phyloP scores from a whole-genome alignment of 164 flowering plant species.

The Brasenia schreberi region DNA sequence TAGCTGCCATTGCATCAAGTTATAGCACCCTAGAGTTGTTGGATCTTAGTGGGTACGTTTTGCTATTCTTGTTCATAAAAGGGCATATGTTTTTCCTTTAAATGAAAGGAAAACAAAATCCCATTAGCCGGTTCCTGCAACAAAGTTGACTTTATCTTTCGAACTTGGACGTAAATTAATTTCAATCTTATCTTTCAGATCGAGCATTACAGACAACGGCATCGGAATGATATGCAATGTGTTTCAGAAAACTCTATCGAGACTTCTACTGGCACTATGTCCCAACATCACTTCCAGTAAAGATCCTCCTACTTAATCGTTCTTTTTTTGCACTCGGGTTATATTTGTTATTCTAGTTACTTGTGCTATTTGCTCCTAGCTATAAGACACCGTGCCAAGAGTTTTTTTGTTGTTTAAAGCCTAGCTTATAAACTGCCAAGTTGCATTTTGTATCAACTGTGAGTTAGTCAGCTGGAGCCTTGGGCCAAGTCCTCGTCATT shows the following conservation, averaged over 20 bases:
- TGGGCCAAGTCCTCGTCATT: neutral
- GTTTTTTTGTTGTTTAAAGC: neutral
- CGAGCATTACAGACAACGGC: conserved; percentile 91
- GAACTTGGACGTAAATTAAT: neutral
- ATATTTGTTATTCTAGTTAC: neutral
- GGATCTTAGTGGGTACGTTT: conserved; percentile 90
- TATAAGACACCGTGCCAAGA: neutral
- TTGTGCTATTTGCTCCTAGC: too few relatives aligned
- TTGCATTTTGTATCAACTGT: neutral
- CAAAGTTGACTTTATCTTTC: too few relatives aligned
- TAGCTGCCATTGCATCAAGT: conserved; percentile 83
- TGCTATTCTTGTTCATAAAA: neutral
- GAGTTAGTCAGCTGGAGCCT: neutral
- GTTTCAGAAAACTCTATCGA: conserved; percentile 52
- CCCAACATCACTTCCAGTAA: conserved; percentile 95
- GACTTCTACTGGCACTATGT: conserved; percentile 81
- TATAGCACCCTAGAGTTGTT: conserved; percentile 70
- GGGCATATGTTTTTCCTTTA: neutral
- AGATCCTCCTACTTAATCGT: conserved; percentile 3
- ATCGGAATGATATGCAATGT: conserved; percentile 96
- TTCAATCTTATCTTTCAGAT: conserved; percentile 29
- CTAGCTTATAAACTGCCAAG: neutral
- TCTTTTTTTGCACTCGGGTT: neutral
- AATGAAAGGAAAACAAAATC: neutral
- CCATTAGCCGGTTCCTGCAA: neutral